Percentiles rank a stretch among this genome's conserved stretches.
These are phyloP conservation scores for Spizellomyces punctatus DNA, from an alignment of 192 early-diverging fungal genomes.

Conservation along the genomic window DNA sequence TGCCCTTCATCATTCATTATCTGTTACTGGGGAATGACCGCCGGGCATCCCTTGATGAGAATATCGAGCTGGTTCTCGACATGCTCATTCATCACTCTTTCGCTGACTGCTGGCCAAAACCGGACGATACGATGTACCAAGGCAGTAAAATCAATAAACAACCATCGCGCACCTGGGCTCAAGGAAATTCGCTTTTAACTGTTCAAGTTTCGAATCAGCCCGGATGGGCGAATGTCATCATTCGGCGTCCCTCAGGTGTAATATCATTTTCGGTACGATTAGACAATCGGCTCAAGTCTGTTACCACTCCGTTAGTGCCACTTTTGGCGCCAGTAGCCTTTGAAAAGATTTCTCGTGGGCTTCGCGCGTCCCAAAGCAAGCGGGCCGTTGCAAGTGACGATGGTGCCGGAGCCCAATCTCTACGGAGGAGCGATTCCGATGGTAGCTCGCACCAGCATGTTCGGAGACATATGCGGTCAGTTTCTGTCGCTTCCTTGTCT, in stretches of 20 bases:
- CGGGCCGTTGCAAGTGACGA: not conserved
- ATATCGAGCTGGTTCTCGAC: constrained; percentile 90
- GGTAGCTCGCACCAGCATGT: not conserved
- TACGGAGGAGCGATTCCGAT: constrained; percentile 24
- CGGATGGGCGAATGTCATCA: constrained; percentile 79
- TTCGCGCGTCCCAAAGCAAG: not conserved
- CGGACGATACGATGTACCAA: constrained; percentile 28
- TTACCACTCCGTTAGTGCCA: not conserved
- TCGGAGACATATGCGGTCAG: constrained; percentile 16
- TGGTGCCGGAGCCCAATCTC: not conserved
- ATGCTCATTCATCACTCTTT: constrained; percentile 87
- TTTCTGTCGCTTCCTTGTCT: constrained; percentile 11
- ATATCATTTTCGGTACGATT: constrained; percentile 68
- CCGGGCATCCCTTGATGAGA: constrained; percentile 67
- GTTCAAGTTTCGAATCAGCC: constrained; percentile 64
- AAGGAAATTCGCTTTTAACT: constrained; percentile 84
- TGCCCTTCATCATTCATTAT: constrained; percentile 76
- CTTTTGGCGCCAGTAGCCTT: constrained; percentile 25
- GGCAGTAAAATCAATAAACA: not conserved
- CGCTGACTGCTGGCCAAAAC: constrained; percentile 69
- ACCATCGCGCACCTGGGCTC: constrained; percentile 68
- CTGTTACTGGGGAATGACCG: constrained; percentile 7
- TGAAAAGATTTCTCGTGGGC: not conserved
- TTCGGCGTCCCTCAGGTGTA: constrained; percentile 81
- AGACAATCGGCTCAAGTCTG: constrained; percentile 64